These are phyloP conservation scores for Mycena haematopus DNA, from an alignment of 768 basidiomycete species.

Conservation along the genomic window DNA sequence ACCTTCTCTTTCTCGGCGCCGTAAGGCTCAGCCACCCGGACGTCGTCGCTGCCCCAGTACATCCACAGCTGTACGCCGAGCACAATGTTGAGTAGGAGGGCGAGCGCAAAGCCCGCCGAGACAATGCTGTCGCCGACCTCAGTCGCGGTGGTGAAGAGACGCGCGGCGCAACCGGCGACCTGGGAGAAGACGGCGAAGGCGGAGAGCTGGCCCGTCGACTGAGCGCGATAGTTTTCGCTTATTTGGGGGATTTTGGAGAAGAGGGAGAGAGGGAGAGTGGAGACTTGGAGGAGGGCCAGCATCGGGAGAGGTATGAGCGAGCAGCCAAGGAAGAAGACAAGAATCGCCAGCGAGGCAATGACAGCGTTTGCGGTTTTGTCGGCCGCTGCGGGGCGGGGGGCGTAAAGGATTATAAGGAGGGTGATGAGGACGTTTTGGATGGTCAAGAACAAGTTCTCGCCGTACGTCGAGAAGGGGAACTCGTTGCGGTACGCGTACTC, in stretches of 20 bases:
- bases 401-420: constrained; percentile 79
- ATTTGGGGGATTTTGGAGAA: constrained; percentile 97
- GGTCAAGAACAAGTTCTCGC: constrained; percentile 94
- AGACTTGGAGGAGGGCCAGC: constrained; percentile 77
- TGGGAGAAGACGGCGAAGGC: constrained; percentile 91
- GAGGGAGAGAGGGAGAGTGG: constrained; percentile 89
- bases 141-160: constrained; percentile 91
- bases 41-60: constrained; percentile 73
- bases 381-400: constrained; percentile 41
- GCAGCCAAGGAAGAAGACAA: constrained; percentile 49
- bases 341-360: constrained; percentile 46
- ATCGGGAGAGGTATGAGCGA: constrained; percentile 23
- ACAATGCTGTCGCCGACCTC: constrained; percentile 88
- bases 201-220: constrained; percentile 92
- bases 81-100: constrained; percentile 82
- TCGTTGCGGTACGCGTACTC: constrained; percentile 84
- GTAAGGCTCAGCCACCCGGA: background rate
- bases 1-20: constrained; percentile 15
- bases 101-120: constrained; percentile 82
- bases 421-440: constrained; percentile 90
- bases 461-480: constrained; percentile 97
- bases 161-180: constrained; percentile 86
- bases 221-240: constrained; percentile 71
- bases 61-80: constrained; percentile 84
- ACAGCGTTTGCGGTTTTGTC: constrained; percentile 39